Base-by-base conservation (phyloP, 2,329 filamentous ascomycete species). In the Clonostachys byssicola region DNA sequence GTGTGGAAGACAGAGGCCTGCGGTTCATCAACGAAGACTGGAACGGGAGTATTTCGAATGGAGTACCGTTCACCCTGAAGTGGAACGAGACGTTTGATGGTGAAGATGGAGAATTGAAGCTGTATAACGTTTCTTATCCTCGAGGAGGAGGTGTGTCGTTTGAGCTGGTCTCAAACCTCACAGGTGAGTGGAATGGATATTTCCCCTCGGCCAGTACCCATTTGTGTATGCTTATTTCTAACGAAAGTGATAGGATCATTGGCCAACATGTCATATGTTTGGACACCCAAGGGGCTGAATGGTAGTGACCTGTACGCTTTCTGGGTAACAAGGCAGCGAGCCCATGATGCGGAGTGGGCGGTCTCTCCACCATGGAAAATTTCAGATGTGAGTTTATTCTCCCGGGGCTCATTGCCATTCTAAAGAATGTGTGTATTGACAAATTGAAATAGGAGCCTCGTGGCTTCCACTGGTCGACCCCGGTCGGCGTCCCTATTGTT, bases 21-120 rank as follows among this genome's bases (percentile, higher is more conserved):
- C 60, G 50, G 9, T 66, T 65, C 45, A 50, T 59, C 18, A 66
- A 65, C 47, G 54, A 60, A 34, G 54, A 59, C 16, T 66, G 62
- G 61, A 66, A 66, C 53, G 57, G 59, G 14, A 66, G 56, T 47
- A 64, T 65, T 12, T 54, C 58, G 30, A 64, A 63, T 42, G 60
- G 56, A n/a, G 49, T 56, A 33, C 48, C 49, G 2, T 61, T 62
- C 46, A 57, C 51, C 4, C 49, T 65, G 40, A 47, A 48, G 30
- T 66, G 63, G 62, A 64, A 66, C 50, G 52, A 59, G 42, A 58
- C 56, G 4, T 43, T 63, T 12, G 50, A 50, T 16, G 51, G 49
- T 16, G 44, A 44, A 5, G 47, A 48, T 18, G 53, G 54, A 23
- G 44, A 56, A n/a, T 55, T 66, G 42, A 58, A 56, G 4, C 50